These are phyloP conservation scores for Hansenula lynferdii DNA, from an alignment of 1,139 yeast species.

Conservation along the genomic window DNA sequence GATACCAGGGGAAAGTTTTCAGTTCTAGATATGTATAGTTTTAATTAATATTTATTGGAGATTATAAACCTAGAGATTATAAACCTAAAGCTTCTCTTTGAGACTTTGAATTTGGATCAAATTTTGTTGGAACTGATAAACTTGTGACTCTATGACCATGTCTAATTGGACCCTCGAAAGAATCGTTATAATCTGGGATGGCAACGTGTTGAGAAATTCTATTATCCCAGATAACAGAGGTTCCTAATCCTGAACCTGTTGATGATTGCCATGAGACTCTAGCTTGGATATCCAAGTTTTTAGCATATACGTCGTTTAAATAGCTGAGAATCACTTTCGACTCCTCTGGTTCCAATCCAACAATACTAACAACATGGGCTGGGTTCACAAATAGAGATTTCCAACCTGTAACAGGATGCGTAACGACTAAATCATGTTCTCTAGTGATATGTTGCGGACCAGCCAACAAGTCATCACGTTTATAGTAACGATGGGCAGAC, in stretches of 20 bases:
- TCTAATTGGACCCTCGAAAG: constrained; percentile 10
- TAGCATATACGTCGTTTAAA: neutral
- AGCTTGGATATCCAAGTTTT: constrained; percentile 2
- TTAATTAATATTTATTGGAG: no score
- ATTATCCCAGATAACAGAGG: constrained; percentile 15
- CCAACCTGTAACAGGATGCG: constrained; percentile 47
- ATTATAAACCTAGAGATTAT: no score
- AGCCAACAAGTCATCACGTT: constrained; percentile 23
- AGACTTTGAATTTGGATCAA: constrained; percentile 10
- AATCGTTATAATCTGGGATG: constrained; percentile 22
- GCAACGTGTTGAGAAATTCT: constrained; percentile 10
- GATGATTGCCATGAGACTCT: constrained; percentile 2
- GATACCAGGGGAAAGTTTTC: no score
- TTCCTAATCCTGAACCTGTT: no score
- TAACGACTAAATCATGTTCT: constrained; percentile 39
- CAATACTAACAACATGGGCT: constrained; percentile 26
- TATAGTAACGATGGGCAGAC: constrained; percentile 30
- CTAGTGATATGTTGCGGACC: constrained; percentile 30
- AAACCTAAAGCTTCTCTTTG: constrained; percentile 30
- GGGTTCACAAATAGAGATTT: constrained; percentile 38
- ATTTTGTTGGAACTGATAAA: constrained; percentile 11
- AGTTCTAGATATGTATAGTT: no score
- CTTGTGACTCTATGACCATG: constrained; percentile 16
- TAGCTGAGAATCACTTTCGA: neutral
- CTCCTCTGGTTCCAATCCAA: constrained; percentile 1